These are phyloP conservation scores for Fusarium pseudocircinatum DNA, from an alignment of 2,329 filamentous ascomycete genomes.

Conservation along the genomic window DNA sequence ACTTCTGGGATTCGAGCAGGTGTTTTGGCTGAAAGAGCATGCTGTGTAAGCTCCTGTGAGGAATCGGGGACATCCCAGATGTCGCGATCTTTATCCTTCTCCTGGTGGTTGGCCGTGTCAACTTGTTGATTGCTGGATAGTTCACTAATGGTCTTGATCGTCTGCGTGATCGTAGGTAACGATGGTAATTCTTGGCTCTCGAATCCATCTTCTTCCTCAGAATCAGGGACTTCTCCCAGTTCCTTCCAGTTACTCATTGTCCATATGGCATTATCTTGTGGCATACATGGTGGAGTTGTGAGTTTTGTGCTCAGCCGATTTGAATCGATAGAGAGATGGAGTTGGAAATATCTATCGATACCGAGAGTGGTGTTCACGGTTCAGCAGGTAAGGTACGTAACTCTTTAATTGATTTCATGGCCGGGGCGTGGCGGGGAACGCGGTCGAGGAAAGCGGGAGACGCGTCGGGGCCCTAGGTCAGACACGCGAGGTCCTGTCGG, in stretches of 20 bases:
- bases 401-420: constrained; percentile 33
- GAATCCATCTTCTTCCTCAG: constrained; percentile 58
- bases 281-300: constrained; percentile 5
- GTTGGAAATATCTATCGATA: constrained; percentile 17
- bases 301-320: background rate
- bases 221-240: constrained; percentile 61
- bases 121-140: background rate
- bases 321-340: background rate
- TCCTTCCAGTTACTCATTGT: constrained; percentile 61
- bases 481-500: background rate
- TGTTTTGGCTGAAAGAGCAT: background rate
- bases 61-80: constrained; percentile 53
- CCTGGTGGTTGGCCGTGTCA: background rate
- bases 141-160: constrained; percentile 1
- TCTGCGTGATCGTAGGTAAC: background rate
- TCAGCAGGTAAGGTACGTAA: constrained; percentile 3
- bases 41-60: constrained; percentile 40
- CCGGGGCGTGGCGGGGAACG: constrained; percentile 38
- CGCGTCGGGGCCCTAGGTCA: constrained; percentile 40
- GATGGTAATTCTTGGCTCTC: constrained; percentile 48
- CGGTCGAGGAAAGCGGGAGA: constrained; percentile 39
- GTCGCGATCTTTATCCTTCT: constrained; percentile 29
- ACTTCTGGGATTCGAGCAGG: constrained; percentile 3
- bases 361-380: constrained; percentile 9
- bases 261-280: constrained; percentile 43